Conservation (phyloP, 768 basidiomycete species). For the Paxillus rubicundulus region DNA sequence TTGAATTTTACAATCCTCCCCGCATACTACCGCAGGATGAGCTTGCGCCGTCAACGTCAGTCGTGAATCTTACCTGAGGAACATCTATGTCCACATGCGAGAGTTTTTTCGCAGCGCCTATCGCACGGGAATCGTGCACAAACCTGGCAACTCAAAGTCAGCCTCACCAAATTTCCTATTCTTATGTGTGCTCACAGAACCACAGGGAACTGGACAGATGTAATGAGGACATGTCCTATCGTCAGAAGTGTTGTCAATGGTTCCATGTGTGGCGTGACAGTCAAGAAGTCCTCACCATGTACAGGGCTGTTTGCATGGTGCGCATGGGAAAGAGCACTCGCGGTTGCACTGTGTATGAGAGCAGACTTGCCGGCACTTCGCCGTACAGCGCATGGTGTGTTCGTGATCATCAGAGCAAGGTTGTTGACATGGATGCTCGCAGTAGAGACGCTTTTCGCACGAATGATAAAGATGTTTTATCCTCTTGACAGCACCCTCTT, state of each 20-base stretch:
- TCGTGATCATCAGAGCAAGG: conserved; percentile 50
- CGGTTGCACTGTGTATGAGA: conserved; percentile 47
- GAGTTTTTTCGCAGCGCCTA: conserved; percentile 42
- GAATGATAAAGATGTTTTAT: conserved; percentile 42
- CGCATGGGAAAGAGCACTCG: conserved; percentile 52
- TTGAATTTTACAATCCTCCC: conserved; percentile 59
- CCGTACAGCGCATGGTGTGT: conserved; percentile 46
- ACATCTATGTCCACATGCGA: conserved; percentile 63
- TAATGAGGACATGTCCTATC: conserved; percentile 53
- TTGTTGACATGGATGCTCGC: conserved; percentile 51
- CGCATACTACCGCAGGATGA: conserved; percentile 49
- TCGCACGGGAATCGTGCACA: conserved; percentile 69
- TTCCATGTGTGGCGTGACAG: background rate
- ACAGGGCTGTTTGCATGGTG: conserved; percentile 62
- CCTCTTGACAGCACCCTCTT: conserved; percentile 19
- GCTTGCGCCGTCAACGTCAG: background rate
- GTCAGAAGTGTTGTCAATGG: conserved; percentile 1
- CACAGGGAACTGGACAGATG: conserved; percentile 60
- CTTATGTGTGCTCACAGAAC: conserved; percentile 48
- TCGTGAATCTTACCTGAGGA: conserved; percentile 50
- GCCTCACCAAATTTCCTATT: background rate
- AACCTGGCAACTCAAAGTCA: conserved; percentile 37
- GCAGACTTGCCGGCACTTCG: conserved; percentile 53
- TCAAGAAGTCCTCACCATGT: conserved; percentile 40
- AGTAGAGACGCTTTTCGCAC: conserved; percentile 52